Evolutionary conservation across 768 basidiomycete genomes (phyloP), one percentile per base, ranked within the genome.

Genomic region (Amanita molliuscula): DNA sequence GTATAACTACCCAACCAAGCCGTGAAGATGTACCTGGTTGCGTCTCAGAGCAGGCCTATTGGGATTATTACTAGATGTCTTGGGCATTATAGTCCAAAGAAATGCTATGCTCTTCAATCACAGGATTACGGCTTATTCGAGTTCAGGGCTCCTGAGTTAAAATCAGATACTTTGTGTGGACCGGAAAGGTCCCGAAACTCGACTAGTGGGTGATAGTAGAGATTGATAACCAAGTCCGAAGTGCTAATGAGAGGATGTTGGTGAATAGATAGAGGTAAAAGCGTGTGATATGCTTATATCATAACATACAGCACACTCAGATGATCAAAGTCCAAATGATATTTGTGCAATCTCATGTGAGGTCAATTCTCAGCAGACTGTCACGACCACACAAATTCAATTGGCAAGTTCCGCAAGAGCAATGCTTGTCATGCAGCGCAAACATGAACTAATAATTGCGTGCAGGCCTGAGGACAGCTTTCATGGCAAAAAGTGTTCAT

Each of bases 31-130:
- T 54, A 81, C 87, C 75, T 89, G 87, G 60, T 89, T 89, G 64
- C 87, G 75, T 42, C 87, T 81, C 51, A 89, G 75, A 37, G 86
- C 79, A 50, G 84, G 75, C 18, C 84, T 76, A 59, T 64, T 69
- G 38, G 75, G 54, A 47, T 64, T 67, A 20, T 71, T 65, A 51
- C 66, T 70, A 8, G 74, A 59, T 37, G 72, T 71, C 63, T 87
- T 88, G 44, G 88, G 88, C 88, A 90, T 90, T 35, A n/a, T 5
- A 10, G 7, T 5, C 34, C 23, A 47, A 29, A 37, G 47, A 34
- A 40, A 38, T 18, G 36, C 36, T 44, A 35, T 47, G 44, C 23
- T 46, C 25, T 9, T 15, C 15, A 23, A 23, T 41, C 26, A 28
- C n/a, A 6, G 6, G 26, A 18, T 20, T 16, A 13, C 4, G 31